Base-by-base conservation (phyloP, 2,329 filamentous ascomycete species). In the Zymoseptoria passerinii region DNA sequence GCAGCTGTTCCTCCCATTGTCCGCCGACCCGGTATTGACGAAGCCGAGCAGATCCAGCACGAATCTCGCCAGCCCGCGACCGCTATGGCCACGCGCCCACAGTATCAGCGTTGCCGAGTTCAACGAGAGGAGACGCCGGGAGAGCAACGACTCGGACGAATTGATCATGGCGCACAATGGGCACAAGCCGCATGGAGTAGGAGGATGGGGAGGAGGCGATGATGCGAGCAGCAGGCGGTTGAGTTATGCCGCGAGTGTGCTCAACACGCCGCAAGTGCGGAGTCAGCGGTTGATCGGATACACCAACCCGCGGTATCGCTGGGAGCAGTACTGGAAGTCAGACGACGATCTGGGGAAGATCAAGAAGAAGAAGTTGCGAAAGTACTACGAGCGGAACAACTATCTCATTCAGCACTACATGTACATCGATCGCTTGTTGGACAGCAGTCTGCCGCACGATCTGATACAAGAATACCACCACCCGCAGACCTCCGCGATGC, bases 351-450 rank as follows among this genome's bases (percentile, higher is more conserved):
- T 96, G 63, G 82, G 82, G 64, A 71, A 74, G 58, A 87, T 95
- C 81, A 83, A 81, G 69, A 87, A 84, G 70, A 88, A 86, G 71
- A 80, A 84, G n/a, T 74, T 95, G 60, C 88, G 91, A 52, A 71
- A 86, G 68, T 96, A 96, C 76, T 95, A 97, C 70, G 87, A 95
- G 77, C 84, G 89, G 50, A 92, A 86, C 70, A 97, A 97, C 75
- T 85, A 86, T 65, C 79, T 96, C 50, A 85, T 97, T 59, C 89
- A 94, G 72, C 88, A 95, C 71, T 97, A 96, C 72, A 80, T 95
- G 63, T 96, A 95, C 72, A 96, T 96, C 67, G 92, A 96, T 74
- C 84, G 87, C 55, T 79, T 97, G 58, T 81, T 97, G 61, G 91
- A 96, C 74, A 96, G 90, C 8, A 92, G 90, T 28, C 83, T 96